Evolutionary conservation across 176 grass and related monocot species (phyloP), one percentile per base, ranked within the genome.

Genomic region (Carex kokanica): DNA sequence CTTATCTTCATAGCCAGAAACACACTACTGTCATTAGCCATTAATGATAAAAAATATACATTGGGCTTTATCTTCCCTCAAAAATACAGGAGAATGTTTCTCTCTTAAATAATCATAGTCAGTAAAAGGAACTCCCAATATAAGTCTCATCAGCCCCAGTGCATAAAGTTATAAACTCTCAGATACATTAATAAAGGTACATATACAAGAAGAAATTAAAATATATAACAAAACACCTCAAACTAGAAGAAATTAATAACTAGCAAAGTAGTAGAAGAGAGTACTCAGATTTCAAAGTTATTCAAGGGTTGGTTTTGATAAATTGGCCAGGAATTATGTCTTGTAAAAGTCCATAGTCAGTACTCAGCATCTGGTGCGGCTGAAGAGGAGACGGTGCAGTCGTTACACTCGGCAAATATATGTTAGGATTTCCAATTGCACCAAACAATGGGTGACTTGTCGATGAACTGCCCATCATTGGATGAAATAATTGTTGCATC

Each of bases 281-380:
- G 41, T 10, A 80, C 6, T 53, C 31, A 27, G 24, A 64, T 53
- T 31, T 86, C 38, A 80, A 27, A 41, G 41, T 84, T 81, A 62
- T 5, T 66, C 62, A 82, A 61, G 41, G 69, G 34, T 68, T 53
- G 25, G 73, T 78, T 78, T 55, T 55, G 73, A 69, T 49, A 82
- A 83, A 61, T 41, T 78, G 66, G 18, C 91, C 85, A 0, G 96
- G 87, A 68, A 93, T 89, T 5, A 92, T 71, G 84, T 95, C 96
- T 62, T 95, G 91, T 83, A 95, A 57, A 47, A 98, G 91, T 41
- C 86, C 89, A 54, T 92, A 87, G 88, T 93, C 96, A 67, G 89
- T 45, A 81, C 40, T 77, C 63, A 84, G 61, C 8, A 88, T 65
- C 23, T 91, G 87, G 34, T 88, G 86, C 40, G 86, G 90, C 32